Evolutionary conservation across 108 stramenopile genomes (phyloP).

Genomic region (Stephanodiscus minutulus): DNA sequence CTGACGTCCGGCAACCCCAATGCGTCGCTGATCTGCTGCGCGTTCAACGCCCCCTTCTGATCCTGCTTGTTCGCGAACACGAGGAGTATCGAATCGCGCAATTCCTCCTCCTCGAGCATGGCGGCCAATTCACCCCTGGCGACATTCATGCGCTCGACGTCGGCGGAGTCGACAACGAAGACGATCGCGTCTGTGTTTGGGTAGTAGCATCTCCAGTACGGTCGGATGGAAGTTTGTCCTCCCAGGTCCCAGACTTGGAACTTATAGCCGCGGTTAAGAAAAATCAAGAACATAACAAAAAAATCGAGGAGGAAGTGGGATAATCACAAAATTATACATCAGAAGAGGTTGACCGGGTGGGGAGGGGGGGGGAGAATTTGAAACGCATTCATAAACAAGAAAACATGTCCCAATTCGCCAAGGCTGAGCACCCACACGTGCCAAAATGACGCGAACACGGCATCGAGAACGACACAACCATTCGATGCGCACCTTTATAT

Average conservation of each 20-base stretch:
- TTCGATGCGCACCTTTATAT: constrained; percentile 97
- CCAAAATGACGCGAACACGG: too few relatives aligned
- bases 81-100: constrained; percentile 93
- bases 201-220: constrained; percentile 99
- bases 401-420: too few relatives aligned
- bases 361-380: too few relatives aligned
- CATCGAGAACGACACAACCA: too few relatives aligned
- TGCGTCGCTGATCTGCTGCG: constrained; percentile 95
- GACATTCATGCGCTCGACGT: constrained; percentile 93
- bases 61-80: constrained; percentile 99
- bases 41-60: constrained; percentile 97
- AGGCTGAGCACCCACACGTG: too few relatives aligned
- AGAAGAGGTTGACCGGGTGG: too few relatives aligned
- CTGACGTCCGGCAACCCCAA: constrained; percentile 95
- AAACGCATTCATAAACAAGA: too few relatives aligned
- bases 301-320: too few relatives aligned
- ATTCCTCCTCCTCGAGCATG: constrained; percentile 99
- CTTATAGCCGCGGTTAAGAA: too few relatives aligned
- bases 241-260: constrained; percentile 99
- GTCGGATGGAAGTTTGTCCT: constrained; percentile 98
- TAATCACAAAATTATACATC: too few relatives aligned
- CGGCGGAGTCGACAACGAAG: constrained; percentile 98
- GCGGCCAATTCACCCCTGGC: constrained; percentile 95
- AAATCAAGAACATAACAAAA: too few relatives aligned
- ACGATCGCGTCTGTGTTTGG: constrained; percentile 99